Base-by-base conservation (phyloP, 163 green algal genomes). In the Chloromonas sp. region DNA sequence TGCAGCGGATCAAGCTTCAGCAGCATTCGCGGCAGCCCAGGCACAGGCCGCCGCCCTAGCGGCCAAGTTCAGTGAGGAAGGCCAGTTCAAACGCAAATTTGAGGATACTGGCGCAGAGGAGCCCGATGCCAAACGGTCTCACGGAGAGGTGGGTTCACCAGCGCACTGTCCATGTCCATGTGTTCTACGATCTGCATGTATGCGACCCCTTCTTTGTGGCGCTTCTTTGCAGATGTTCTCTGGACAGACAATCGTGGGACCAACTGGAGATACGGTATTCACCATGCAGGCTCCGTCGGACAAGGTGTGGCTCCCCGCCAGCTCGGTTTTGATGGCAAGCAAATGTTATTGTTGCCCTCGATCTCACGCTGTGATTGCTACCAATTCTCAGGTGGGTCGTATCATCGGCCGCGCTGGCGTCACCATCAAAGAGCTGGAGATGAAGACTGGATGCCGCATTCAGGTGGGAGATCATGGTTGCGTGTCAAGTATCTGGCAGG, bases 341-440 rank as follows among this genome's bases (percentile, higher is more conserved):
- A 3, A 13, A 88, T 62, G 61, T 82, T n/a, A 57, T 94, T 13
- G 87, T 61, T 61, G 82, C 81, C 59, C 60, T 85, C 74, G 83
- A 83, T 2, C 82, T 70, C 11, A 88, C 92, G 59, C 70, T 83
- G 14, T 2, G 94, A 0, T 85, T 94, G 58, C 94, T 96, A 77
- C 92, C 93, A 0, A 85, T 89, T 59, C 84, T 85, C 70, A 95
- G 83, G 93, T 98, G 15, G 96, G 96, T 78, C 95, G 96, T 84
- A 89, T 99, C 62, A 99, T 99, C 84, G 97, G 97, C 82, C 96
- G 95, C 70, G 91, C 87, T 0, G 97, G 97, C 11, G 95, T 96
- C 76, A 99, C 97, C 3, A 99, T 99, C 82, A 96, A 96, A 84
- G 90, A 97, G 57, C 81, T 98, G 85, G 91, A 98, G 89, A 84